Evolutionary conservation across 108 stramenopile species (phyloP), one percentile per base, ranked within the genome.

Genomic region (Nitzschia sp.): DNA sequence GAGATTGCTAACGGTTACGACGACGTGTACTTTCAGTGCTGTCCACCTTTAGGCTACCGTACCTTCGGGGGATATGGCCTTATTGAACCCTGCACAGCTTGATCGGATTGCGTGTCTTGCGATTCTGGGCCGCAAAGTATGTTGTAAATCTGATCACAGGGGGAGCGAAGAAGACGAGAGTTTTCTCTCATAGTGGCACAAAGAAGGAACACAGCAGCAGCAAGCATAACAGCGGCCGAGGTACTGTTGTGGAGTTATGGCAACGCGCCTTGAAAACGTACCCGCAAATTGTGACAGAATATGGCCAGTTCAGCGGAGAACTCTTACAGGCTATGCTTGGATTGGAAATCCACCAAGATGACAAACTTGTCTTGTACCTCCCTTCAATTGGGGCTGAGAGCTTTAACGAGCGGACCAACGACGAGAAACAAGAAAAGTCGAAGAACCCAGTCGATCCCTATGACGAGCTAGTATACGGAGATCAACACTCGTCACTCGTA

Each of bases 291-390:
- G 94, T 90, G 0, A 54, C 73, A 42, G 76, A 79, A 35, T 75
- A 84, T 67, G 94, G 94, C 2, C 71, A 85, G 51, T 92, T 95
- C 59, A 85, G 84, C 61, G 79, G 84, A 3, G 80, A 91, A 66
- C 69, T 91, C 9, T 68, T 95, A 9, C 79, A 86, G 58, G 86
- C 86, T 19, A 95, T 95, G 94, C 83, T 95, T 53, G 94, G 91
- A 19, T 74, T 94, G 47, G 51, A 78, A 23, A n/a, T 76, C 18
- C 26, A 59, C 13, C 30, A 67, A 30, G 55, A 18, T n/a, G n/a
- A n/a, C n/a, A n/a, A n/a, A n/a, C n/a, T n/a, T n/a, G n/a, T n/a
- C n/a, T 9, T 9, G 13, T 42, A 6, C 6, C 9, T 42, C 13
- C 9, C 38, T 6, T 42, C 38, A 42, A 42, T 42, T 13, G 38